phyloP scores from a whole-genome alignment of 345 rosid species.

The Sonneratia caseolaris region DNA sequence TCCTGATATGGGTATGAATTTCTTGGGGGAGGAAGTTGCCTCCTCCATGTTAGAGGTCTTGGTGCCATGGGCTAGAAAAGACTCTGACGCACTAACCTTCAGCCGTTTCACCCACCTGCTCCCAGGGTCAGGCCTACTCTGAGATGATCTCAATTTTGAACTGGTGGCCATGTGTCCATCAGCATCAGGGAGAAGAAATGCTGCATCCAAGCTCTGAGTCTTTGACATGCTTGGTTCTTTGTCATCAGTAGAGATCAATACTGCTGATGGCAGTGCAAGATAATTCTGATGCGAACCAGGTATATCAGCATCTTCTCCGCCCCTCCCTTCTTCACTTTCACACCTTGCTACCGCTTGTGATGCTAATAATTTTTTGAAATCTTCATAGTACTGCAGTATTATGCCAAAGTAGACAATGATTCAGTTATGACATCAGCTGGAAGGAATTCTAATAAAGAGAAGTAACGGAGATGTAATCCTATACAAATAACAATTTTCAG shows the following conservation, averaged over 20 bases:
- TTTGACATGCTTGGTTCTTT: conserved; percentile 51
- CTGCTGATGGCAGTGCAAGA: conserved; percentile 22
- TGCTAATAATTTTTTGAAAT: conserved; percentile 1
- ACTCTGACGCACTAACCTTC: conserved; percentile 27
- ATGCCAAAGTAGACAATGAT: background rate
- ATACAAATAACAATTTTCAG: background rate
- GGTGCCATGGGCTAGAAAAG: conserved; percentile 27
- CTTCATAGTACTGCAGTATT: background rate
- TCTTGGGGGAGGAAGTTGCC: conserved; percentile 24
- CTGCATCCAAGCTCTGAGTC: conserved; percentile 63
- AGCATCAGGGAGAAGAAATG: conserved; percentile 29
- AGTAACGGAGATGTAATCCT: background rate
- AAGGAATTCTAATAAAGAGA: background rate
- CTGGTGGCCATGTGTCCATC: too few species aligned
- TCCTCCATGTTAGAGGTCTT: conserved; percentile 34
- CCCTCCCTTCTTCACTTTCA: conserved; percentile 1
- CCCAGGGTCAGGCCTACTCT: conserved; percentile 22
- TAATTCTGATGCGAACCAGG: conserved; percentile 46
- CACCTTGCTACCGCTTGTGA: conserved; percentile 7
- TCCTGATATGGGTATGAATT: conserved; percentile 25
- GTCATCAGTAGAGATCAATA: conserved; percentile 22
- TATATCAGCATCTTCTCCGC: conserved; percentile 19
- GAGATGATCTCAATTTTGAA: conserved; percentile 22
- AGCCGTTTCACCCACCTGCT: conserved; percentile 83
- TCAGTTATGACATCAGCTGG: conserved; percentile 3